Base-by-base conservation (phyloP, 768 basidiomycete species). In the Boletus rubropictus region DNA sequence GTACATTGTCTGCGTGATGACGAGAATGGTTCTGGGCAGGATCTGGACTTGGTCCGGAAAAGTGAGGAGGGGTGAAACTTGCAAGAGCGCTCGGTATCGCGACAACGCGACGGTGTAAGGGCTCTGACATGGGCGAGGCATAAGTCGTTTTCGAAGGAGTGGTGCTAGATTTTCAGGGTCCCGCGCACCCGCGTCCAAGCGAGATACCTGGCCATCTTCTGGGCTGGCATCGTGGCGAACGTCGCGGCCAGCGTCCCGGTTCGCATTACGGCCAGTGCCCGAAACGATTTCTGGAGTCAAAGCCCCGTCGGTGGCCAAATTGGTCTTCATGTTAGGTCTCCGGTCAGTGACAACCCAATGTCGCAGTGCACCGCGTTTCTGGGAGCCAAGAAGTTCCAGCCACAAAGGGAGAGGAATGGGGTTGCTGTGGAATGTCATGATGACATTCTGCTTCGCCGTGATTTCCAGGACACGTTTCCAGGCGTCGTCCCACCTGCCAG, bases 311-410 rank as follows among this genome's bases (percentile, higher is more conserved):
- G 48, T 11, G 18, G 33, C 18, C 12, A 25, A n/a, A 37, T 29
- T 24, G 32, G 29, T 15, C 17, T 12, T 28, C 22, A 3, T 5
- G 39, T 14, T 14, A 22, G 42, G 22, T 34, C 33, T 39, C 32
- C 14, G 29, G 50, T 39, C 17, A 20, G 46, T 32, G 39, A 51
- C 46, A 20, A 43, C 25, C 54, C 57, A 59, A 35, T 39, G 49
- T 31, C 63, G 59, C 22, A 62, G 52, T 5, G 64, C 69, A 38
- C 69, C 67, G 42, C 67, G 63, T 45, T 72, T 73, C 51, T 62
- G 56, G 15, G 70, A 68, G 39, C 72, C 70, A 53, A 79, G 76
- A 53, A 86, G 77, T 51, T 86, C 83, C 36, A 79, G 48, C 84
- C 82, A 86, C 42, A 86, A 61, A 4, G 65, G 58, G 22, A 79